Evolutionary conservation across 176 grass and related monocot species (phyloP).

Genomic region (Oryza punctata): DNA sequence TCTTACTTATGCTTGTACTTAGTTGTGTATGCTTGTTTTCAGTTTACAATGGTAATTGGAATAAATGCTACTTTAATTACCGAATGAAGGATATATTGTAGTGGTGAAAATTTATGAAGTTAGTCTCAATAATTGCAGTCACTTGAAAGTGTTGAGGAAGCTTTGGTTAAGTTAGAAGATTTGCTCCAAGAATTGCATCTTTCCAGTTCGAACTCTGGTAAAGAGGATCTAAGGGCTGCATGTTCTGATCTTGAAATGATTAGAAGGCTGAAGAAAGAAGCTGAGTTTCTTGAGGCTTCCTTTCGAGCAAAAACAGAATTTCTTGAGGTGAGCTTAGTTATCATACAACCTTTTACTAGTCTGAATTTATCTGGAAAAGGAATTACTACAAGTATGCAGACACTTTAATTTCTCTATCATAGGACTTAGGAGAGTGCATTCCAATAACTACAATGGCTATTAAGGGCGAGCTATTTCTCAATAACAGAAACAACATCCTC

Average conservation of each 20-base stretch:
- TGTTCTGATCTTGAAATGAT: constrained; percentile 98
- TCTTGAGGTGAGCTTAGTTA: constrained; percentile 62
- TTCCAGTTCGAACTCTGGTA: constrained; percentile 82
- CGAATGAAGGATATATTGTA: constrained; percentile 12
- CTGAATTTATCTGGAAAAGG: constrained; percentile 26
- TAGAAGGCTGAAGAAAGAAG: constrained; percentile 97
- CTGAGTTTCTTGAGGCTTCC: constrained; percentile 96
- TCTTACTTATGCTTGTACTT: constrained; percentile 19
- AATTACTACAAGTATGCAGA: constrained; percentile 11
- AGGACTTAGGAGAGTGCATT: constrained; percentile 16
- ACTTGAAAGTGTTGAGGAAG: constrained; percentile 95
- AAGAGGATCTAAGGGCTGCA: constrained; percentile 83
- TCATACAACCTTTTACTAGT: not conserved
- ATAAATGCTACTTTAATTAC: constrained; percentile 12
- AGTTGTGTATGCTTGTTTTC: constrained; percentile 7
- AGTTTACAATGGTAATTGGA: constrained; percentile 22
- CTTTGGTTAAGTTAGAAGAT: constrained; percentile 90
- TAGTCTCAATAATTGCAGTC: constrained; percentile 64
- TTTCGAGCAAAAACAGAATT: constrained; percentile 85
- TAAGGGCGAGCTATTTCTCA: not conserved
- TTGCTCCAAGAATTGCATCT: constrained; percentile 94
- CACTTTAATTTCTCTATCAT: not conserved
- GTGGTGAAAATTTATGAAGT: constrained; percentile 20
- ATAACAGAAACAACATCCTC: not conserved
- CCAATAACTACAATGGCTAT: not conserved